phyloP scores from a whole-genome alignment of 2,329 filamentous ascomycete species.

The Paradendryphiella salina region DNA sequence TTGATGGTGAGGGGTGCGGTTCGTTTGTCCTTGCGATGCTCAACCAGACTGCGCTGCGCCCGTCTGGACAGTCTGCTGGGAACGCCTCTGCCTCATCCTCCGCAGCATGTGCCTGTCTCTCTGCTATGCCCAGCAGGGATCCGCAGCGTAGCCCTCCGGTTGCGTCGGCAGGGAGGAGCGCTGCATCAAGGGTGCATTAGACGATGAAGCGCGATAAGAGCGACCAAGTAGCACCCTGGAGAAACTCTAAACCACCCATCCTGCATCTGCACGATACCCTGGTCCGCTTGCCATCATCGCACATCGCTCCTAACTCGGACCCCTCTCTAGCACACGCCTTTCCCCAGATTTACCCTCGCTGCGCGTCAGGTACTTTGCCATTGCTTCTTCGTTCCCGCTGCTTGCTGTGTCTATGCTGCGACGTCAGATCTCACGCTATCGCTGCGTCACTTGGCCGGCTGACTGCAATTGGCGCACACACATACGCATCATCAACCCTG shows the following conservation, averaged over 20 bases:
- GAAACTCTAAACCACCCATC: conserved; percentile 14
- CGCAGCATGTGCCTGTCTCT: conserved; percentile 1
- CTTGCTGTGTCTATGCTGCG: neutral
- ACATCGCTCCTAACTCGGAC: conserved; percentile 2
- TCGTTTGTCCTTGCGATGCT: conserved; percentile 1
- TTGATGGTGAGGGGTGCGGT: conserved; percentile 6
- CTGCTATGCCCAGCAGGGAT: neutral
- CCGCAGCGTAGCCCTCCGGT: conserved; percentile 10
- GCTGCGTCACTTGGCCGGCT: conserved; percentile 7
- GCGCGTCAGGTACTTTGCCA: conserved; percentile 1
- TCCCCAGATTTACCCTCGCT: conserved; percentile 36
- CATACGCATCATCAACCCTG: neutral
- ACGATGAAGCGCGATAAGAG: conserved; percentile 30
- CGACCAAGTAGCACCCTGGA: conserved; percentile 2
- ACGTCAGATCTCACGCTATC: neutral
- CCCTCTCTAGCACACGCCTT: conserved; percentile 19
- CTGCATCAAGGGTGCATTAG: conserved; percentile 7
- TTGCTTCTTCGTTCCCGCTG: conserved; percentile 36
- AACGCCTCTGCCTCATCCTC: conserved; percentile 1
- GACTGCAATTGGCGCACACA: neutral
- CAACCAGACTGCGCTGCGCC: neutral
- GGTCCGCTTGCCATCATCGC: conserved; percentile 6
- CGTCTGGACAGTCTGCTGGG: neutral
- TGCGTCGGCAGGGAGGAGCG: conserved; percentile 9
- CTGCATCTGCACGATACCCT: neutral